Conservation (phyloP, 129 eudicot genomes). For the Tanacetum coccineum region DNA sequence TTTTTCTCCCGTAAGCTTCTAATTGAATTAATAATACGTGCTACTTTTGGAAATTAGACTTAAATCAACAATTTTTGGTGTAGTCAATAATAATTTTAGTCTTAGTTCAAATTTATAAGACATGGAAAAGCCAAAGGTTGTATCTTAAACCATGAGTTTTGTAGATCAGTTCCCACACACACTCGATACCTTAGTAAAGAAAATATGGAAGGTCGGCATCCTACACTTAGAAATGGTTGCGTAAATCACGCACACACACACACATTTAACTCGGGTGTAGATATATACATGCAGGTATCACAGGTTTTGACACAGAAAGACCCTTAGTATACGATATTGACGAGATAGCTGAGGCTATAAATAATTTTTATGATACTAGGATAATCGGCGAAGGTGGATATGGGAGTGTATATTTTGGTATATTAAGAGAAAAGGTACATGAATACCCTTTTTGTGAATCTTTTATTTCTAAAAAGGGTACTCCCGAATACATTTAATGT, state of each 20-base stretch:
- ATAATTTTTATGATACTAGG: constrained; percentile 53
- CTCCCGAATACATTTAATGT: neutral
- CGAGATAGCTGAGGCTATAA: constrained; percentile 74
- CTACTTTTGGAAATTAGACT: too few relatives aligned
- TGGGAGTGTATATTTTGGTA: constrained; percentile 77
- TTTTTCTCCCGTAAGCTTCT: too few relatives aligned
- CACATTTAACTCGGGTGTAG: constrained; percentile 3
- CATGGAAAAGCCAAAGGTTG: constrained; percentile 40
- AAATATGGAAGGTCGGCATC: constrained; percentile 39
- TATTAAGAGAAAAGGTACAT: constrained; percentile 57
- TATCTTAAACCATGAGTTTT: constrained; percentile 34
- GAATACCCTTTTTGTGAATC: neutral
- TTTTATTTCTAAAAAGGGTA: neutral
- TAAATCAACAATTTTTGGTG: too few relatives aligned
- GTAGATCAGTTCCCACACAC: constrained; percentile 42
- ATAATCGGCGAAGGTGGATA: constrained; percentile 84
- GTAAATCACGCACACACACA: neutral
- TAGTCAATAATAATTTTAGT: too few relatives aligned
- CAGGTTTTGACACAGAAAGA: constrained; percentile 74
- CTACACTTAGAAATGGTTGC: too few relatives aligned
- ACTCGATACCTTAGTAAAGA: constrained; percentile 43
- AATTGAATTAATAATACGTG: too few relatives aligned
- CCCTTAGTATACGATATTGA: constrained; percentile 60
- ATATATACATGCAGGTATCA: constrained; percentile 38
- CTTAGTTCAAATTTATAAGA: too few relatives aligned